Base-by-base conservation (phyloP, 2,329 filamentous ascomycete species). In the Cordyceps cateniannulata region DNA sequence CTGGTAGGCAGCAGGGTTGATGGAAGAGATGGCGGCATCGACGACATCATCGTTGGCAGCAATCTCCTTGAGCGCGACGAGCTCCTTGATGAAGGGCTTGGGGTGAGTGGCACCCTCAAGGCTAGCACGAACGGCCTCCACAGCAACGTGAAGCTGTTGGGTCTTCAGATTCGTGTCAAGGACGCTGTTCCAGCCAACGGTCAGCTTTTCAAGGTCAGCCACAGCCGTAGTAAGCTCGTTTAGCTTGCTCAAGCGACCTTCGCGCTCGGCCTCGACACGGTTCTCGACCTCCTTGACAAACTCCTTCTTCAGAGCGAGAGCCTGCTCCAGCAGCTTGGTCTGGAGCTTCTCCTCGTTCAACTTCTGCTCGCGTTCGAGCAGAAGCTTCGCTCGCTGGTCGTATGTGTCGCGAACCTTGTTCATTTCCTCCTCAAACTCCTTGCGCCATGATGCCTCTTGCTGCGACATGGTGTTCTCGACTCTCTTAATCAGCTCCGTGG, bases 1-100 rank as follows among this genome's bases (percentile, higher is more conserved):
- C 77, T 98, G 95, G 79, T 99, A 99, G 22, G 95, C 91, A 12
- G 84, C 80, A 3, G 95, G 95, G 79, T 96, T 96, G 75, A 99
- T 96, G 32, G 92, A 96, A n/a, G 90, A 89, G 69, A 99, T 96
- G 62, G 95, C 95, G 4, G 93, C 93, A 67, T 91, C 88, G 63
- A 99, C 91, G 6, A 98, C 89, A 1, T 90, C 79, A 72, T 96
- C 90, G 56, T 91, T 89, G 32, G 84, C 82, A 4, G 91, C 91
- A 66, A 96, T 90, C 75, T 97, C 92, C 78, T 96, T 96, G 60
- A 99, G 84, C 3, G 95, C 95, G 22, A 96, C 91, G 16, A 99
- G 86, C 78, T 99, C 95, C 64, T 88, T 87, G 69, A 96, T 85
- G 73, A 99, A 99, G 4, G 95, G 95, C 47, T 85, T 84, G 22